Evolutionary conservation across 1,139 yeast genomes (phyloP).

Genomic region (Yamadazyma dendronema): DNA sequence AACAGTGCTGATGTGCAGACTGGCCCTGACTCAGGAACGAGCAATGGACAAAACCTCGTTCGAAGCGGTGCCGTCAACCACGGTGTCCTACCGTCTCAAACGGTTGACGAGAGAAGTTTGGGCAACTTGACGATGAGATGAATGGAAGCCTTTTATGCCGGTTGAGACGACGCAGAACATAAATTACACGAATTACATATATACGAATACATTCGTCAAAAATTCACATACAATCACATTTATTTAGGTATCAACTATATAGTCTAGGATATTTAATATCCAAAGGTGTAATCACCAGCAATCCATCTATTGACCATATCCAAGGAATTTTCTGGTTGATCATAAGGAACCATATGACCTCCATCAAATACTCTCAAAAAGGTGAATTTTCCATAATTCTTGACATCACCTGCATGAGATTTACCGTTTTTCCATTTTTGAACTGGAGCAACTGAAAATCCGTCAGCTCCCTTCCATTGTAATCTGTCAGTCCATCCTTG

Average conservation of each 20-base stretch:
- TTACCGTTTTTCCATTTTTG: slow-evolving; percentile 40
- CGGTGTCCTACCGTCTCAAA: too few relatives aligned
- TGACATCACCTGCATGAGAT: slow-evolving; percentile 45
- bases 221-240: not conserved
- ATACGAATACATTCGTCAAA: too few relatives aligned
- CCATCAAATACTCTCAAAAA: slow-evolving; percentile 48
- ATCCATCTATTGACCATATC: slow-evolving; percentile 51
- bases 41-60: too few relatives aligned
- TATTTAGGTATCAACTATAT: not conserved
- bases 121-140: too few relatives aligned
- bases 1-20: too few relatives aligned
- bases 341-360: slow-evolving; percentile 53
- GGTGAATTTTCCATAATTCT: slow-evolving; percentile 45
- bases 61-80: too few relatives aligned
- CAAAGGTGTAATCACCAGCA: slow-evolving; percentile 30
- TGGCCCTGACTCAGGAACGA: too few relatives aligned
- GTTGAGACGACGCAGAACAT: too few relatives aligned
- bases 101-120: too few relatives aligned
- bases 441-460: slow-evolving; percentile 44
- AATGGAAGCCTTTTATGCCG: too few relatives aligned
- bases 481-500: slow-evolving; percentile 75
- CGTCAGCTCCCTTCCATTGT: slow-evolving; percentile 62
- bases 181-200: too few relatives aligned
- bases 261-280: slow-evolving; percentile 3
- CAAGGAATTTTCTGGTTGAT: slow-evolving; percentile 46